phyloP scores from a whole-genome alignment of 352 stramenopile species.

The Phytophthora quininea region DNA sequence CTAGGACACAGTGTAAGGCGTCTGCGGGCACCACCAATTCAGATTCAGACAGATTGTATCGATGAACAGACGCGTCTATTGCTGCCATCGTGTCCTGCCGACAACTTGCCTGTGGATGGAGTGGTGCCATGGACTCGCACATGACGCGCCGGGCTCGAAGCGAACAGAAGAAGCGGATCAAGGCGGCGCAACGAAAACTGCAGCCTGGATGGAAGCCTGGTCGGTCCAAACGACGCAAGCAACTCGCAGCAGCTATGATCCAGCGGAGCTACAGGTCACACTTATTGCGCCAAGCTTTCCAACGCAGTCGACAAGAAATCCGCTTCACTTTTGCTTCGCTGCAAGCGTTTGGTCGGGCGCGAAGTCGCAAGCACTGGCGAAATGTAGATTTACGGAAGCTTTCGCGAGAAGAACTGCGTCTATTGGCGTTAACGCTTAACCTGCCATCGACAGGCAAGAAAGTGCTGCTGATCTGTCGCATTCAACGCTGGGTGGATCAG shows the following conservation, averaged over 20 bases:
- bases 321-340: conserved; percentile 59
- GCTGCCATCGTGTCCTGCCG: conserved; percentile 18
- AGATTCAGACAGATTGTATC: conserved; percentile 37
- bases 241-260: conserved; percentile 71
- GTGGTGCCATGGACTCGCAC: conserved; percentile 22
- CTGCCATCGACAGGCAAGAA: conserved; percentile 82
- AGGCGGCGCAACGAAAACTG: conserved; percentile 53
- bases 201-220: conserved; percentile 56
- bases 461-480: conserved; percentile 67
- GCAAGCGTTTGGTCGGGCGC: conserved; percentile 55
- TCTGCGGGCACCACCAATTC: conserved; percentile 19
- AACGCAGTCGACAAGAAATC: conserved; percentile 42
- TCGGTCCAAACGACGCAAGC: conserved; percentile 43
- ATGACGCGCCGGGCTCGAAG: conserved; percentile 21
- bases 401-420: conserved; percentile 63
- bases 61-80: conserved; percentile 46
- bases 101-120: conserved; percentile 9
- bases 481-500: conserved; percentile 81
- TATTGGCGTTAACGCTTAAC: conserved; percentile 69
- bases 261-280: conserved; percentile 69
- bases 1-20: conserved; percentile 26
- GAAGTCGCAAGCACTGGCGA: conserved; percentile 59
- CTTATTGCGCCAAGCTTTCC: conserved; percentile 65
- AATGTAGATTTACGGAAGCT: conserved; percentile 63
- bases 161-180: conserved; percentile 40